Evolutionary conservation across 2,329 filamentous ascomycete species (phyloP), one percentile per base, ranked within the genome.

Genomic region (Paracoccidioides lutzii): DNA sequence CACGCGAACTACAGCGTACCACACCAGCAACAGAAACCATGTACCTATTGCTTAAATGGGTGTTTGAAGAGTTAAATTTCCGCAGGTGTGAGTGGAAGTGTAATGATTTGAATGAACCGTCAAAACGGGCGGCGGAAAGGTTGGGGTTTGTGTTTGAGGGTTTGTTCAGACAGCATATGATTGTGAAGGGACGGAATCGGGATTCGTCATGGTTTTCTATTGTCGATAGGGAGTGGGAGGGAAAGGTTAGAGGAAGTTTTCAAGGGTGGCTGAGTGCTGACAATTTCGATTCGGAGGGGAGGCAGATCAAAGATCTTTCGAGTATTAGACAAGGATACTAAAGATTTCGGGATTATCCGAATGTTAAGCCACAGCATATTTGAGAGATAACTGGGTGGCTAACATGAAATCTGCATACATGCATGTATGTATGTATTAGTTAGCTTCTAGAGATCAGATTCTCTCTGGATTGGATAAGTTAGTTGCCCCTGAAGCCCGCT

Each of bases 61-160:
- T 75, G 0, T 80, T 85, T 60, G 75, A 78, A 3, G 71, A 74
- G 2, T 63, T 84, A 28, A 73, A 76, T 0, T 82, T 80, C 63
- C 66, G 76, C 3, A 71, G 82, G 6, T 75, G 83, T 3, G 81
- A 84, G 65, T 85, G 83, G 82, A 85, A 85, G 62, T 81, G 79
- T 54, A 76, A 85, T 63, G 60, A 72, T 14, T 67, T 81, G 9
- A 85, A 85, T 62, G 69, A 61, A 40, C 70, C 76, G 0, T 82
- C 79, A 46, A 68, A 73, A 12, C 68, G 74, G 3, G 81, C 82
- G 0, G 83, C 82, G 0, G 56, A 68, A 60, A 69, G 83, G 2
- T 64, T 83, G 7, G 83, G 83, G 0, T 85, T 84, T 60, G 65
- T 65, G 0, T 80, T 69, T 60, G 82, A 86, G 64, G 83, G 83